phyloP scores from a whole-genome alignment of 2,329 filamentous ascomycete species.

The Taxawa tesnikishii region DNA sequence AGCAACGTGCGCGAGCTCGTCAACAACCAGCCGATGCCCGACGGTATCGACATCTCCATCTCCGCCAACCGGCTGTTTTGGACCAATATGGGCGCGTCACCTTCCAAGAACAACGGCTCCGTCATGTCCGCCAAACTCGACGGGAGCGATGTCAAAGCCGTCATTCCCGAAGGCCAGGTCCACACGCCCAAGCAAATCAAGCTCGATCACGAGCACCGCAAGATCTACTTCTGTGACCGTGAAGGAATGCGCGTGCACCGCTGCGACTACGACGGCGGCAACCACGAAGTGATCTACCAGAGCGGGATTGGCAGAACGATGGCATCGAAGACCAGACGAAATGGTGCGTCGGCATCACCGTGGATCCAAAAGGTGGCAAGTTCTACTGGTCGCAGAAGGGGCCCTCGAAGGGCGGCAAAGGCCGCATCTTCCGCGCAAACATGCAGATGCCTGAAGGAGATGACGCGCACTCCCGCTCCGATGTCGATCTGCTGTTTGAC shows the following conservation, averaged over 20 bases:
- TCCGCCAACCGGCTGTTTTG: constrained; percentile 17
- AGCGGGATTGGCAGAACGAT: constrained; percentile 25
- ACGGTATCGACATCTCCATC: constrained; percentile 19
- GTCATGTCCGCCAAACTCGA: constrained; percentile 8
- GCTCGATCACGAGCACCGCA: constrained; percentile 15
- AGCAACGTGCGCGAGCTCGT: not conserved
- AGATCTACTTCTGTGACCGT: constrained; percentile 31
- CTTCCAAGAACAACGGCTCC: constrained; percentile 8
- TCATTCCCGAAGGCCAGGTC: constrained; percentile 31
- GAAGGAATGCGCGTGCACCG: constrained; percentile 27
- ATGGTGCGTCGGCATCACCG: constrained; percentile 46
- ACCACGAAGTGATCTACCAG: constrained; percentile 26
- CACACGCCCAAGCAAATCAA: constrained; percentile 38
- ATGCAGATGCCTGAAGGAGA: constrained; percentile 26
- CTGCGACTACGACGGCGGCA: constrained; percentile 22
- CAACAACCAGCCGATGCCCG: constrained; percentile 11
- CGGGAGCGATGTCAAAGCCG: constrained; percentile 22
- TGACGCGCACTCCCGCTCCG: constrained; percentile 22
- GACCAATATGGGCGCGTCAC: constrained; percentile 16
- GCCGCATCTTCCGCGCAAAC: constrained; percentile 40
- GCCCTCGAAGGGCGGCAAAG: constrained; percentile 34
- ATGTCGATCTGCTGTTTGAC: constrained; percentile 31
- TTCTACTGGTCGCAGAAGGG: constrained; percentile 54
- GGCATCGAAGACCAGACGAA: constrained; percentile 2
- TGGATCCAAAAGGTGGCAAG: constrained; percentile 28